Conservation (phyloP, 768 basidiomycete species). For the Gymnopilus dilepis region DNA sequence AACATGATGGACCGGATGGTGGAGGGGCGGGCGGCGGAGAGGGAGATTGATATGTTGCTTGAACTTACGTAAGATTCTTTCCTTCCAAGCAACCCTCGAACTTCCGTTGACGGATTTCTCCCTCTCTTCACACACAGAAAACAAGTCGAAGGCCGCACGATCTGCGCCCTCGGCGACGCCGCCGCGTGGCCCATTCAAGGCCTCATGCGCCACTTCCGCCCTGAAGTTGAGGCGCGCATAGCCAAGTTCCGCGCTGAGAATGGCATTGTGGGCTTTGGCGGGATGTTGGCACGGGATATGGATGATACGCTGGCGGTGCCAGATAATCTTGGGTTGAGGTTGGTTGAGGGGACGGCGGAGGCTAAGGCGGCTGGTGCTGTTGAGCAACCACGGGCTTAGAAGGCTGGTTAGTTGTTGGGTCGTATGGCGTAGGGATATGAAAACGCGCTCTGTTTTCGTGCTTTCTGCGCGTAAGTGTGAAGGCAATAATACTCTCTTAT, state of each 20-base stretch:
- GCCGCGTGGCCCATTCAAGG: conserved; percentile 99
- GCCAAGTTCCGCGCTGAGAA: conserved; percentile 73
- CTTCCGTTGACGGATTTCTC: not conserved
- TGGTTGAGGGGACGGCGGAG: conserved; percentile 47
- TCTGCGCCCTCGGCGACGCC: conserved; percentile 96
- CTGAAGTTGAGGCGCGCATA: conserved; percentile 91
- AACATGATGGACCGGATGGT: conserved; percentile 99
- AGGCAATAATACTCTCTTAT: too few species aligned
- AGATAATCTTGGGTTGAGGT: conserved; percentile 71
- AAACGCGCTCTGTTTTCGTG: too few species aligned
- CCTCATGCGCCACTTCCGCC: conserved; percentile 96
- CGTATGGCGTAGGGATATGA: too few species aligned
- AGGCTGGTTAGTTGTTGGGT: too few species aligned
- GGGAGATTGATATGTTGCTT: conserved; percentile 98
- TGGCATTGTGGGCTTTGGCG: conserved; percentile 90
- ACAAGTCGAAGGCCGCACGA: conserved; percentile 96
- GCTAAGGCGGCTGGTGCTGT: conserved; percentile 22
- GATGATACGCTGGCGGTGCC: conserved; percentile 74
- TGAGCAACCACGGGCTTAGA: conserved; percentile 5
- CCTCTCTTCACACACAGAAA: conserved; percentile 55
- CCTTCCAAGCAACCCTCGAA: not conserved
- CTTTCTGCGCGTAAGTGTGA: too few species aligned
- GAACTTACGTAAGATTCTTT: conserved; percentile 77
- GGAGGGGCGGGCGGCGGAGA: conserved; percentile 87
- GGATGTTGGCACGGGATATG: conserved; percentile 69